Evolutionary conservation across 805 yeast genomes (phyloP), one percentile per base, ranked within the genome.

Genomic region (Saturnispora halmiae): DNA sequence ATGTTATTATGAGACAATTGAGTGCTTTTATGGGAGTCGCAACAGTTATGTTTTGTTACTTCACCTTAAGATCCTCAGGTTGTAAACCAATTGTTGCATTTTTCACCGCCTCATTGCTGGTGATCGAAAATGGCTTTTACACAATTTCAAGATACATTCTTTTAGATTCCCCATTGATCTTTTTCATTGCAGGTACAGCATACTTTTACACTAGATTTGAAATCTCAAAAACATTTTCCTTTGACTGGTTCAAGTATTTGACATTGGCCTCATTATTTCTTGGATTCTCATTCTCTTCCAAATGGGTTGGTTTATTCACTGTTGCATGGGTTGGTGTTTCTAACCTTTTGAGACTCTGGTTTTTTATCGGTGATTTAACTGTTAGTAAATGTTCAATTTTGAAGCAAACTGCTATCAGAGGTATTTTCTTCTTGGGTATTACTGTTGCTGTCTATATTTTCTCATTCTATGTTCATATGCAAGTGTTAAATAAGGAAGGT

Each of bases 221-320:
- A 61, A 60, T 74, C 42, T 77, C 72, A 51, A 66, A 66, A 39
- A 81, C 94, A n/a, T 73, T 75, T 52, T 51, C 81, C 14, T 54
- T 57, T 32, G 61, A 56, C 18, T 79, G 88, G 75, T 75, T 59
- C 55, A 77, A 70, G 53, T 61, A 77, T n/a, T 60, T 83, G 49
- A 21, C 76, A 22, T 68, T 78, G n/a, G 69, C 84, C 32, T 83
- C 82, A 50, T 56, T 79, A 40, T 76, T 77, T n/a, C 62, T 82
- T 43, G 94, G 92, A 40, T 65, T 82, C 43, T 82, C 92, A 4
- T 62, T 77, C 16, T 73, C 82, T 19, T 75, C 88, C 25, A 83
- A 83, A 60, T 82, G 92, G 92, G 92, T 82, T 34, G 94, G 94
- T 46, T 62, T 82, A 30, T 82, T 82, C 63, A 83, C 94, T 15